Evolutionary conservation across 176 grass and related monocot species (phyloP).

Genomic region (Oryza australiensis): DNA sequence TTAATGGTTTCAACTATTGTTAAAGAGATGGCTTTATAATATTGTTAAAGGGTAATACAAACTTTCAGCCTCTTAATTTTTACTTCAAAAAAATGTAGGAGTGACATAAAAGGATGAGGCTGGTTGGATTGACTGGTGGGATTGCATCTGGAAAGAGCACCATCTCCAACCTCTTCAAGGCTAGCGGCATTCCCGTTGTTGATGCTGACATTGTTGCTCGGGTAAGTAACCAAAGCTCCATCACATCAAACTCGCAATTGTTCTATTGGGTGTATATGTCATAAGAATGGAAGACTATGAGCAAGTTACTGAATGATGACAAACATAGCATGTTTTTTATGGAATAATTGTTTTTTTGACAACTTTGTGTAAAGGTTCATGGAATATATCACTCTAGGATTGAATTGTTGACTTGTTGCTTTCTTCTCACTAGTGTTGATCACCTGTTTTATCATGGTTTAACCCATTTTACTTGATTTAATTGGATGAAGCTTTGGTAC

Average conservation of each 20-base stretch:
- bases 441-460: not conserved
- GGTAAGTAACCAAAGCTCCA: conserved; percentile 34
- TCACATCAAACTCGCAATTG: not conserved
- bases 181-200: conserved; percentile 61
- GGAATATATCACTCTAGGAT: not conserved
- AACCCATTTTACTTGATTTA: not conserved
- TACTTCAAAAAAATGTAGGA: not conserved
- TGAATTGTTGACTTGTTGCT: not conserved
- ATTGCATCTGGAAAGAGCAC: conserved; percentile 91
- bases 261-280: not conserved
- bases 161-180: conserved; percentile 76
- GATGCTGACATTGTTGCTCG: conserved; percentile 79
- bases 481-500: not conserved
- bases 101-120: conserved; percentile 51
- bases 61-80: not conserved
- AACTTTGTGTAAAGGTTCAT: not conserved
- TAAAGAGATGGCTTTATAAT: too few species aligned
- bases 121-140: conserved; percentile 78
- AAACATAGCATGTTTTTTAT: not conserved
- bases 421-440: not conserved
- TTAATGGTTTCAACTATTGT: too few species aligned
- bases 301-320: not conserved
- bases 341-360: not conserved
- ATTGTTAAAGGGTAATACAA: not conserved
- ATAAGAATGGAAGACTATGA: not conserved